These are phyloP conservation scores for Medicago ruthenica DNA, from an alignment of 306 rosid genomes.

Conservation along the genomic window DNA sequence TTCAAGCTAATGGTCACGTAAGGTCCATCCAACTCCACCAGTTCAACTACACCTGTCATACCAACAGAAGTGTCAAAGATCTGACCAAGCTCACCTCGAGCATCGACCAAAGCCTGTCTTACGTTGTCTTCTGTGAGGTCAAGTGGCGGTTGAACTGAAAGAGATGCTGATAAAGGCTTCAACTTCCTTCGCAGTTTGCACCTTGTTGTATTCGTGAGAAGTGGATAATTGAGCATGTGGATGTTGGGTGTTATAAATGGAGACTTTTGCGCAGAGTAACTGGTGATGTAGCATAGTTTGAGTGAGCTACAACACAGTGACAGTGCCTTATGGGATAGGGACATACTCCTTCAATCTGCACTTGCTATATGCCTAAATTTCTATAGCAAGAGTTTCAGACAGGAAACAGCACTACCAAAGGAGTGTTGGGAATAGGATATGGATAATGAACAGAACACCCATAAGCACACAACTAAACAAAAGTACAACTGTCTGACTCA, in stretches of 20 bases:
- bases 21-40: constrained; percentile 88
- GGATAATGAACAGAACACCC: constrained; percentile 28
- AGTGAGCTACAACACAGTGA: constrained; percentile 14
- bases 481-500: neutral
- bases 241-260: neutral
- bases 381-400: neutral
- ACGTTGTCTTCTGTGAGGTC: constrained; percentile 84
- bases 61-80: constrained; percentile 88
- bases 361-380: neutral
- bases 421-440: neutral
- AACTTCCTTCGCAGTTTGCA: constrained; percentile 1
- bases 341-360: constrained; percentile 43
- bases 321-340: constrained; percentile 17
- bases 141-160: constrained; percentile 61
- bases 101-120: constrained; percentile 66
- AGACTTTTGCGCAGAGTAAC: neutral
- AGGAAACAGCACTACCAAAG: neutral
- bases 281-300: neutral
- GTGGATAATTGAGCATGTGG: constrained; percentile 29
- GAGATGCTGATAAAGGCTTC: constrained; percentile 52
- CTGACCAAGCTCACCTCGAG: constrained; percentile 71
- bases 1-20: constrained; percentile 82
- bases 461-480: neutral
- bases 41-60: constrained; percentile 81
- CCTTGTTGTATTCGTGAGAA: neutral